Evolutionary conservation across 164 flowering plant species (phyloP).

Genomic region (Piper longum): DNA sequence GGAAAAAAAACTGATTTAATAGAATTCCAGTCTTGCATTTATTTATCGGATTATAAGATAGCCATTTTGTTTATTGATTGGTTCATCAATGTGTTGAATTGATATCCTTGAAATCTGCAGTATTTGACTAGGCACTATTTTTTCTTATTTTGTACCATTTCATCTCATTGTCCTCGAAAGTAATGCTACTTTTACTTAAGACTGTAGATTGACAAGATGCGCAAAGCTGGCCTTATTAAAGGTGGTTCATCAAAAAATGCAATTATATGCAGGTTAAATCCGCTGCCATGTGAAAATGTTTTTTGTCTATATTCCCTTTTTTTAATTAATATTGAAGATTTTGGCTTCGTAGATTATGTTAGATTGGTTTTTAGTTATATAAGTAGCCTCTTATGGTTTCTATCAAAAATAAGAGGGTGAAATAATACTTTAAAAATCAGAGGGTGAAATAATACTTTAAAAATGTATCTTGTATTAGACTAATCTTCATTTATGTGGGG

Average conservation of each 20-base stretch:
- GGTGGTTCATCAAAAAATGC: conserved; percentile 87
- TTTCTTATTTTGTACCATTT: background rate
- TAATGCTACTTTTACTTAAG: background rate
- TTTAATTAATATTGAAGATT: background rate
- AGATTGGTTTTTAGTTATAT: no score
- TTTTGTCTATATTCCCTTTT: background rate
- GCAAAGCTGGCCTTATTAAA: conserved; percentile 55
- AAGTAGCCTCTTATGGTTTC: no score
- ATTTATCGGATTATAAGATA: no score
- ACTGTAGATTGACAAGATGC: conserved; percentile 63
- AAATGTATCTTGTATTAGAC: no score
- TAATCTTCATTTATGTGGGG: no score
- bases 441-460: no score
- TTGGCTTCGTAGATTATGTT: background rate
- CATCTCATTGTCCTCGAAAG: background rate
- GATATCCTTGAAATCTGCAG: background rate
- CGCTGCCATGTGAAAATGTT: background rate
- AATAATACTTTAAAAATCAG: no score
- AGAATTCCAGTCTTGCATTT: no score
- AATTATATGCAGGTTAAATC: conserved; percentile 60
- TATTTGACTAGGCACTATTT: background rate
- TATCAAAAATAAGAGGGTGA: no score
- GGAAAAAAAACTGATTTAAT: no score
- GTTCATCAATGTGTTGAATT: background rate
- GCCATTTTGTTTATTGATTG: no score